phyloP scores from a whole-genome alignment of 1,284 basidiomycete genomes.

The Heterobasidion irregulare region DNA sequence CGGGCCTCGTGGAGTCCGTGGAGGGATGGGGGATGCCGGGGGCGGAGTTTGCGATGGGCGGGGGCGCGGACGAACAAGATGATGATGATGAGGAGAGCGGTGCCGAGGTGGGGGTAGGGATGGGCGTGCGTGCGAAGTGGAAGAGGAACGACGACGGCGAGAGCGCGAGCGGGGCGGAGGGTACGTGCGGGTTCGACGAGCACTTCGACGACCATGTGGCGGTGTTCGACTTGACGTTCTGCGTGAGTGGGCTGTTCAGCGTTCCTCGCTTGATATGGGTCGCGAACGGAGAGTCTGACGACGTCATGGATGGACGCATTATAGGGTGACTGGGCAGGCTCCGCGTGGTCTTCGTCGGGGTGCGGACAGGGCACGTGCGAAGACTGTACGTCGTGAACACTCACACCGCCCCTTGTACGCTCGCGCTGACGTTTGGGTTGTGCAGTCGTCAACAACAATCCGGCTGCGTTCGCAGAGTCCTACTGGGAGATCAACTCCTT shows the following conservation, averaged over 20 bases:
- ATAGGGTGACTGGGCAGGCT: conserved; percentile 47
- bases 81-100: no score
- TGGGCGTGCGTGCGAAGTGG: no score
- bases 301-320: not conserved
- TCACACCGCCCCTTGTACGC: not conserved
- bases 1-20: conserved; percentile 22
- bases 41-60: conserved; percentile 37
- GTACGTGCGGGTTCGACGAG: conserved; percentile 27
- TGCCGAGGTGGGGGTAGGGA: no score
- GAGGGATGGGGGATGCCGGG: conserved; percentile 36
- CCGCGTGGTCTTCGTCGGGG: conserved; percentile 21
- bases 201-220: conserved; percentile 43
- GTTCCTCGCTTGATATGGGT: conserved; percentile 1
- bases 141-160: no score
- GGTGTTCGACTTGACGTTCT: conserved; percentile 46
- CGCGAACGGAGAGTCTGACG: not conserved
- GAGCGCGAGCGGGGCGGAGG: no score
- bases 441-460: conserved; percentile 46
- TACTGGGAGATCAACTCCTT: conserved; percentile 60
- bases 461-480: conserved; percentile 42
- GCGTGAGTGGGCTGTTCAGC: conserved; percentile 25
- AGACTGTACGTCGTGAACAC: conserved; percentile 28
- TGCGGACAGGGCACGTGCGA: conserved; percentile 28
- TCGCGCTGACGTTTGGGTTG: not conserved
- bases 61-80: not conserved